These are phyloP conservation scores for Moesziomyces parantarcticus DNA, from an alignment of 1,284 basidiomycete species.

Conservation along the genomic window DNA sequence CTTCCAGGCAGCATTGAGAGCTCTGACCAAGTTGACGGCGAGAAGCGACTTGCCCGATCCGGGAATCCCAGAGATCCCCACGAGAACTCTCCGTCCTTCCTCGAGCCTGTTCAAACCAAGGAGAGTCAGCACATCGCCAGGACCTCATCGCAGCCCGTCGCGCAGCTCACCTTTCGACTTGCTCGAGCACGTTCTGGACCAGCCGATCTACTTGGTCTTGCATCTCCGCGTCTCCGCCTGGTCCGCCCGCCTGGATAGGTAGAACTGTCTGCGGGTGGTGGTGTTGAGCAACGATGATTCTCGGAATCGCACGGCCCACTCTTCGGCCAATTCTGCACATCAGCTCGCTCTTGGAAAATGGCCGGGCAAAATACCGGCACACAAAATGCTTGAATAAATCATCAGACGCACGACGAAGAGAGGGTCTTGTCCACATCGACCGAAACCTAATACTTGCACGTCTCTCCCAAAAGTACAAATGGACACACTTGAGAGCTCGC, in stretches of 20 bases:
- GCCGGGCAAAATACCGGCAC: background rate
- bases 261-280: too few species aligned
- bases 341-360: background rate
- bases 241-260: too few species aligned
- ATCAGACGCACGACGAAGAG: too few species aligned
- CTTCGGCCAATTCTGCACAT: constrained; percentile 6
- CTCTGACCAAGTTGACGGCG: constrained; percentile 72
- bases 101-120: constrained; percentile 69
- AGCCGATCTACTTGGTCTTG: constrained; percentile 25
- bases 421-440: too few species aligned
- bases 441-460: too few species aligned
- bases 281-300: too few species aligned
- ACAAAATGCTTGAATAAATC: background rate
- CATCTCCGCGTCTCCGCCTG: constrained; percentile 5
- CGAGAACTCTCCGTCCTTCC: constrained; percentile 73
- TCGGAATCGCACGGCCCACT: background rate
- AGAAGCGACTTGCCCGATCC: constrained; percentile 85
- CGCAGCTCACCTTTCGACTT: constrained; percentile 13
- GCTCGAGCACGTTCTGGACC: constrained; percentile 7
- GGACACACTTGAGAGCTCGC: too few species aligned
- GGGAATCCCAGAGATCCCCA: constrained; percentile 82
- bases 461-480: too few species aligned
- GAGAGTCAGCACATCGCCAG: background rate
- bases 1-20: constrained; percentile 22
- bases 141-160: too few species aligned